Conservation (phyloP, 495 filamentous ascomycete genomes). For the Wilcoxina mikolae region DNA sequence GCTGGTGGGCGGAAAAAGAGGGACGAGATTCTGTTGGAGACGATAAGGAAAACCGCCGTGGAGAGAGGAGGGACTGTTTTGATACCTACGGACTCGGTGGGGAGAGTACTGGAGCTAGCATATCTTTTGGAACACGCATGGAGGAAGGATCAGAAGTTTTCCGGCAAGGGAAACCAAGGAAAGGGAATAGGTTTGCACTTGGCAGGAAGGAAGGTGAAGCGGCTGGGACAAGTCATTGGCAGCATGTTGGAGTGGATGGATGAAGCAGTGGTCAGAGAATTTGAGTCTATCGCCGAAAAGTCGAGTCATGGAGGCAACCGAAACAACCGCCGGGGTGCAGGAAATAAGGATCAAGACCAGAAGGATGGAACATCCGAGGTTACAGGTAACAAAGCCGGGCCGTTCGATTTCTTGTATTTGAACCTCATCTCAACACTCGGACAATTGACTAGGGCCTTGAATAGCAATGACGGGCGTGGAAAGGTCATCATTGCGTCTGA, state of each 20-base stretch:
- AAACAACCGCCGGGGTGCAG: slow-evolving; percentile 29
- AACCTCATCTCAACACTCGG: slow-evolving; percentile 32
- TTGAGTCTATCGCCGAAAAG: slow-evolving; percentile 57
- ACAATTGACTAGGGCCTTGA: slow-evolving; percentile 32
- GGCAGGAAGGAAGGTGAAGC: slow-evolving; percentile 51
- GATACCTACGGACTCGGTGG: slow-evolving; percentile 89
- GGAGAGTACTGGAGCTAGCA: slow-evolving; percentile 79
- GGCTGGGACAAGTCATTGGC: slow-evolving; percentile 45
- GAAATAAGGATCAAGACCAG: slow-evolving; percentile 29
- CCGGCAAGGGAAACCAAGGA: slow-evolving; percentile 47
- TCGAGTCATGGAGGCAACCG: slow-evolving; percentile 33
- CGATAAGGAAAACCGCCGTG: slow-evolving; percentile 58
- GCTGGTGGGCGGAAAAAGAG: slow-evolving; percentile 59
- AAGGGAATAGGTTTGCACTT: slow-evolving; percentile 61
- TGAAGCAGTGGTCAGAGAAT: slow-evolving; percentile 75
- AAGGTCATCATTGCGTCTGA: slow-evolving; percentile 88
- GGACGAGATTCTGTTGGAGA: slow-evolving; percentile 70
- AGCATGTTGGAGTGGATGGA: slow-evolving; percentile 99
- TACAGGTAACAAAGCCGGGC: slow-evolving; percentile 42
- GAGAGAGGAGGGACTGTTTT: slow-evolving; percentile 80
- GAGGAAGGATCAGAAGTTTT: slow-evolving; percentile 40
- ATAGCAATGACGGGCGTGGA: slow-evolving; percentile 31
- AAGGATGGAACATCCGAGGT: slow-evolving; percentile 29
- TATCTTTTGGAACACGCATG: slow-evolving; percentile 87
- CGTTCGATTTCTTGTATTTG: slow-evolving; percentile 82